Percentiles rank a stretch among this genome's conserved stretches.
Conservation (phyloP, 2,329 filamentous ascomycete genomes). For the Purpureocillium takamizusanense region DNA sequence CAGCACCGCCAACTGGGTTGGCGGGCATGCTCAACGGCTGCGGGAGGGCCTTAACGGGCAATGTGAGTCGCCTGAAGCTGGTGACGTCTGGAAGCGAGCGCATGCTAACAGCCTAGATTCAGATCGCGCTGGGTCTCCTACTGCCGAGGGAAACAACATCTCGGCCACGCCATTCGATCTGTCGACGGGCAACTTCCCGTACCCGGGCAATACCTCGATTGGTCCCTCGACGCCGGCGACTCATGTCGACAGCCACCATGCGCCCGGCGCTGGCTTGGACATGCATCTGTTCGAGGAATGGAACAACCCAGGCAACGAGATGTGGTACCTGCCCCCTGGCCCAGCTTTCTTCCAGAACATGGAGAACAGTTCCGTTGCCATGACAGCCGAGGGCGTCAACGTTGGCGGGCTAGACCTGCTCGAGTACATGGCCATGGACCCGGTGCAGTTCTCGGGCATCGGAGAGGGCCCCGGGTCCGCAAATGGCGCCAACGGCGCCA, state of each 20-base stretch:
- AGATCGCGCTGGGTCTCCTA: conserved; percentile 26
- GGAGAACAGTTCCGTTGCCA: conserved; percentile 50
- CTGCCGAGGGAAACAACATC: conserved; percentile 39
- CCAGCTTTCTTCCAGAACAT: conserved; percentile 58
- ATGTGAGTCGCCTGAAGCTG: conserved; percentile 16
- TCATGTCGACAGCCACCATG: conserved; percentile 19
- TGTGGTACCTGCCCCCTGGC: conserved; percentile 59
- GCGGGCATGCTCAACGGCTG: conserved; percentile 27
- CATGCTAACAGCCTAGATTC: conserved; percentile 15
- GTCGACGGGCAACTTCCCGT: conserved; percentile 44
- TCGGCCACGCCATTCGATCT: conserved; percentile 56
- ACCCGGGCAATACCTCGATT: conserved; percentile 39
- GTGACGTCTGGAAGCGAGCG: not conserved
- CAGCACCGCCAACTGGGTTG: conserved; percentile 20
- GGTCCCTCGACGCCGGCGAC: conserved; percentile 40
- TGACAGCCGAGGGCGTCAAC: conserved; percentile 60
- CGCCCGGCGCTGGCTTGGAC: conserved; percentile 18
- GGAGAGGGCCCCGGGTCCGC: conserved; percentile 16
- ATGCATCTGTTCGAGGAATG: conserved; percentile 44
- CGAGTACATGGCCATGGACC: conserved; percentile 59
- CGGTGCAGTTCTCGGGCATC: conserved; percentile 28
- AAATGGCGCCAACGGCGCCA: not conserved
- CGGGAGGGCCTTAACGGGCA: conserved; percentile 30
- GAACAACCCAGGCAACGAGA: conserved; percentile 46
- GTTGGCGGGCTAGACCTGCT: conserved; percentile 58